Evolutionary conservation across 1,139 yeast species (phyloP), one percentile per base, ranked within the genome.

Genomic region (Geotrichum bryndzae): DNA sequence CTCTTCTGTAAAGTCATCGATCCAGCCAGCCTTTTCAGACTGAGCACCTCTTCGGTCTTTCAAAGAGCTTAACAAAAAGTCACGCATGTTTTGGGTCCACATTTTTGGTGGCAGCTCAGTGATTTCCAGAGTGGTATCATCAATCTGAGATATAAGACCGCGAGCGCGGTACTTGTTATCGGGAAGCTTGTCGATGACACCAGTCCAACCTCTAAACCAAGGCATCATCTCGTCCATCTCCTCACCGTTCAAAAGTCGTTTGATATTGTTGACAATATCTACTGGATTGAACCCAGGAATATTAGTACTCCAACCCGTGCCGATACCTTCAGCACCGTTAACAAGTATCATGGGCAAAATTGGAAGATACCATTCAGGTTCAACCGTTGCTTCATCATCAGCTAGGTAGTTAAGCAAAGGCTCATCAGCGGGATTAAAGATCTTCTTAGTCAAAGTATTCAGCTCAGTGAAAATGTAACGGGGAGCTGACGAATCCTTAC

Each of bases 401-500:
- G 90, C 94, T 65, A 91, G 79, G 73, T 94, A 94, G 0, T 80
- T 82, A 68, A 87, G 84, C 60, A 95, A 76, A 1, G 94, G 87
- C 69, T 87, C 87, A 76, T 95, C 99, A 60, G 85, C 80, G 0
- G 90, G 85, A 68, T 88, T 86, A 75, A 92, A 91, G 7, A 92
- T 82, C 60, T 80, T 84, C 66, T 88, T 80, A 0, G 99, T 88
- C 54, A 95, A 80, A 38, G 87, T 84, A 64, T 84, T 85, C 68
- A 94, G 77, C 70, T 90, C 94, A 0, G 99, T 95, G 73, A 84
- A 90, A 75, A 95, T 92, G 79, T 95, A 95, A 83, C 99, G 92
- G 64, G 97, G 88, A 54, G 98, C 97, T n/a, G 98, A 90, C 31
- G 91, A 95, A 79, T 95, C 99, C 73, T 95, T 95, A 78, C 99